A percentile compares a stretch with the other conserved stretches of the same genome.
Evolutionary conservation across 345 rosid species (phyloP).

Genomic region (Cardamine resedifolia): DNA sequence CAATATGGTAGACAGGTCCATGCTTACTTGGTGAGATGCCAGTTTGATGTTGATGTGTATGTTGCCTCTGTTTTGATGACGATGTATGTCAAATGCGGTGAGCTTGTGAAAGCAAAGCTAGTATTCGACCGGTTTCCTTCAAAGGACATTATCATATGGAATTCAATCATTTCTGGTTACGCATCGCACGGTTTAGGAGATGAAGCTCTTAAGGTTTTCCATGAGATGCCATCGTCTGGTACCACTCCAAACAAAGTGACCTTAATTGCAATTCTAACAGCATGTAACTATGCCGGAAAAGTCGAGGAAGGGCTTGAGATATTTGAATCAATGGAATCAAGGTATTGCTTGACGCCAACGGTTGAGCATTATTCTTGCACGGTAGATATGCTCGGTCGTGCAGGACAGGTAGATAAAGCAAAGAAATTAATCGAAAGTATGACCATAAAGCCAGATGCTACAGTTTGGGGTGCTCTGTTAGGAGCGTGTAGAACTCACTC

Average conservation of each 20-base stretch:
- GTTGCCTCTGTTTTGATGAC: slow-evolving; percentile 78
- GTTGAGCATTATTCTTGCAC: slow-evolving; percentile 76
- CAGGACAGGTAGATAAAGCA: slow-evolving; percentile 66
- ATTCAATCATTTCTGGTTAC: slow-evolving; percentile 71
- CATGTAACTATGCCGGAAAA: slow-evolving; percentile 75
- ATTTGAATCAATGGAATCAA: slow-evolving; percentile 65
- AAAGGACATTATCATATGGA: slow-evolving; percentile 84
- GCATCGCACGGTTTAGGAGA: slow-evolving; percentile 76
- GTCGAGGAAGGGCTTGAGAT: slow-evolving; percentile 62
- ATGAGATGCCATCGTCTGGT: slow-evolving; percentile 56
- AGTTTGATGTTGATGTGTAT: slow-evolving; percentile 65
- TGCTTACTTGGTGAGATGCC: slow-evolving; percentile 58
- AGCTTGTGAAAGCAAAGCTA: slow-evolving; percentile 59
- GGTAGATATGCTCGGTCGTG: slow-evolving; percentile 86
- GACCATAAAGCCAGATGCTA: slow-evolving; percentile 74
- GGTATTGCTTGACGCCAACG: slow-evolving; percentile 46
- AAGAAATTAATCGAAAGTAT: slow-evolving; percentile 59
- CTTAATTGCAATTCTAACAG: slow-evolving; percentile 71
- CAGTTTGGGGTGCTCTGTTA: slow-evolving; percentile 75
- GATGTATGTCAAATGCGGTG: slow-evolving; percentile 80
- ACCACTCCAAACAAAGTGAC: slow-evolving; percentile 67
- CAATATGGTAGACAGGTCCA: slow-evolving; percentile 78
- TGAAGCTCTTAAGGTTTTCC: slow-evolving; percentile 61
- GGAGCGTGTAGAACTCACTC: slow-evolving; percentile 75
- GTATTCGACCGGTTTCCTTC: slow-evolving; percentile 56